These are phyloP conservation scores for Vigna trinervia DNA, from an alignment of 306 rosid species.

Conservation along the genomic window DNA sequence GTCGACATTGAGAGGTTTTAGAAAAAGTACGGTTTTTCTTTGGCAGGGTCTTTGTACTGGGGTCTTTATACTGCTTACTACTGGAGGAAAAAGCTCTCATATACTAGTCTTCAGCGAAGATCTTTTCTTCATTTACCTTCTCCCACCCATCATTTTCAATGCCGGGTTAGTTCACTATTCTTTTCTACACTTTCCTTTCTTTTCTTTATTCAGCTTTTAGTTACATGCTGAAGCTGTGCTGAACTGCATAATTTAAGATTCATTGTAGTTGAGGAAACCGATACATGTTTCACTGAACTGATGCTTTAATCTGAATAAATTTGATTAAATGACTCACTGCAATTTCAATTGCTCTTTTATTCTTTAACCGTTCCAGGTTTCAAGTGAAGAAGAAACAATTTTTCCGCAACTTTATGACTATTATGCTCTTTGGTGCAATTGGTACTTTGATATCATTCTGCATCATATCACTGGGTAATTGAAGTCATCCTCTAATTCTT, in stretches of 20 bases:
- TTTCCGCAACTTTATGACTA: constrained; percentile 88
- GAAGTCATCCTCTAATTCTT: neutral
- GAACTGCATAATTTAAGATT: neutral
- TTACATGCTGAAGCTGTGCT: neutral
- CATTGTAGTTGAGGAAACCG: neutral
- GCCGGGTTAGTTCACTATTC: constrained; percentile 70
- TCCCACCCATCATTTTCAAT: constrained; percentile 97
- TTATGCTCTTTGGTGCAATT: constrained; percentile 87
- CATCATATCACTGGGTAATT: constrained; percentile 85
- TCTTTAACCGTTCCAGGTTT: constrained; percentile 64
- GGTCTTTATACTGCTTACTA: constrained; percentile 67
- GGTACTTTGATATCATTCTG: constrained; percentile 93
- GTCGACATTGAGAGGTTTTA: neutral
- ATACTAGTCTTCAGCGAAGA: constrained; percentile 83
- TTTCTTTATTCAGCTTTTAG: neutral
- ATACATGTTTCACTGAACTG: no score
- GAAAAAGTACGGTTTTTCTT: neutral
- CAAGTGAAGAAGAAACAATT: constrained; percentile 98
- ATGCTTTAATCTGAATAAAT: neutral
- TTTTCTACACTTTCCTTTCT: neutral
- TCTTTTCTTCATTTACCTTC: constrained; percentile 96
- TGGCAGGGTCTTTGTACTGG: constrained; percentile 90
- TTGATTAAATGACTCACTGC: constrained; percentile 25
- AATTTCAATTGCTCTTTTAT: constrained; percentile 28
- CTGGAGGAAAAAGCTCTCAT: constrained; percentile 90